Evolutionary conservation across 768 basidiomycete genomes (phyloP).

Genomic region (Kwoniella pini): DNA sequence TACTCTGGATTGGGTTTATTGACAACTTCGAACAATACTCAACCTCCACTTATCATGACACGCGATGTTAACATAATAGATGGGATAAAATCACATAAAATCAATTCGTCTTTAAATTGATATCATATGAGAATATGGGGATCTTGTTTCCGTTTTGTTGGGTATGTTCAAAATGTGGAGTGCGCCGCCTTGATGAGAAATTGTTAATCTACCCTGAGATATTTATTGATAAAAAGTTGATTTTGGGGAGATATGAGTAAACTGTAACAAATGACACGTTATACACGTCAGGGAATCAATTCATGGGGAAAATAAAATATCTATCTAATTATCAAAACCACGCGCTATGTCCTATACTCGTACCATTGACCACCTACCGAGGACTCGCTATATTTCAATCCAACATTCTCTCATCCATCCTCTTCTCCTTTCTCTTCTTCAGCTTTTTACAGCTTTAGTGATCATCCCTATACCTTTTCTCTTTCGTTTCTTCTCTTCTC

Average conservation of each 20-base stretch:
- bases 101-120: not conserved
- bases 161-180: not conserved
- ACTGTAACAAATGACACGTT: not conserved
- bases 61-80: not conserved
- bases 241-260: conserved; percentile 12
- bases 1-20: conserved; percentile 1
- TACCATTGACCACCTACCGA: conserved; percentile 3
- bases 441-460: conserved; percentile 25
- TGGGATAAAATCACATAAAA: conserved; percentile 9
- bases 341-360: conserved; percentile 1
- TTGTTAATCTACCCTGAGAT: conserved; percentile 1
- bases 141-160: not conserved
- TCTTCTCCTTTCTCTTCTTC: conserved; percentile 13
- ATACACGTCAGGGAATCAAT: not conserved
- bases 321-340: not conserved
- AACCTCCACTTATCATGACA: conserved; percentile 4
- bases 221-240: not conserved
- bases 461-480: conserved; percentile 1
- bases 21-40: not conserved
- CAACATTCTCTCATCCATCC: not conserved
- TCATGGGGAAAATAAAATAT: not conserved
- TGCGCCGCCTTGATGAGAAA: not conserved
- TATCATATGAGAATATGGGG: too few species aligned
- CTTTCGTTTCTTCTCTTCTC: conserved; percentile 14
- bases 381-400: not conserved